Evolutionary conservation across 163 green algal species (phyloP).

Genomic region (Volvox carteri): DNA sequence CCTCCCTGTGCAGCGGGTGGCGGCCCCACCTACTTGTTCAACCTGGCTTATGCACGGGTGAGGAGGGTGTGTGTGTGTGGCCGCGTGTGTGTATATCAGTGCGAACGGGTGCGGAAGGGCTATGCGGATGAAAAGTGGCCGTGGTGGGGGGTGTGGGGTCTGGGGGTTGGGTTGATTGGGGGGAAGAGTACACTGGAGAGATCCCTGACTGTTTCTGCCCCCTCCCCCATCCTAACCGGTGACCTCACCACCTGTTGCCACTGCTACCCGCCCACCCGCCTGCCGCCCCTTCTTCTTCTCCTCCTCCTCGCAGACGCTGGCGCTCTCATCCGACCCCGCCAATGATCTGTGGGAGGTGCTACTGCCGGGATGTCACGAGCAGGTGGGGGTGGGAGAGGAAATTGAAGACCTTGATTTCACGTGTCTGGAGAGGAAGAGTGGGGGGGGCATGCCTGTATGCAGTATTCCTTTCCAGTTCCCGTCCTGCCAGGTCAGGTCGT

Average conservation of each 20-base stretch:
- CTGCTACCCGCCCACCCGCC: too few species aligned
- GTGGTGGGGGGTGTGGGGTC: not conserved
- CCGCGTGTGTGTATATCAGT: not conserved
- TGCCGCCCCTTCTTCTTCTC: not conserved
- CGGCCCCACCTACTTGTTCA: conserved; percentile 51
- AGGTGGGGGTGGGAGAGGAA: too few species aligned
- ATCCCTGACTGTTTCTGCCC: too few species aligned
- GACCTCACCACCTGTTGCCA: too few species aligned
- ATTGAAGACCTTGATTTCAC: too few species aligned
- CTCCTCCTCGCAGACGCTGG: conserved; percentile 6
- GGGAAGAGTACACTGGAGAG: too few species aligned
- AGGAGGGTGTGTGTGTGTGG: not conserved
- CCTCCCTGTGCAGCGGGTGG: not conserved
- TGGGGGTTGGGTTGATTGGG: not conserved
- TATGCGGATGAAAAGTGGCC: not conserved
- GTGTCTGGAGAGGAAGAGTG: too few species aligned
- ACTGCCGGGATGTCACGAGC: conserved; percentile 46
- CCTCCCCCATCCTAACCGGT: too few species aligned
- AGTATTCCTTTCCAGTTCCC: too few species aligned
- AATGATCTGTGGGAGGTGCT: conserved; percentile 56
- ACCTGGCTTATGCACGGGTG: conserved; percentile 46
- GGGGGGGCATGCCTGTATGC: too few species aligned
- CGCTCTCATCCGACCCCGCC: not conserved
- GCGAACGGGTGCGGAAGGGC: not conserved
- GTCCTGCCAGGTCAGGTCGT: too few species aligned